Percentiles rank a stretch among this genome's conserved stretches.
Evolutionary conservation across 495 filamentous ascomycete genomes (phyloP).

Genomic region (Penicillium paxilli): DNA sequence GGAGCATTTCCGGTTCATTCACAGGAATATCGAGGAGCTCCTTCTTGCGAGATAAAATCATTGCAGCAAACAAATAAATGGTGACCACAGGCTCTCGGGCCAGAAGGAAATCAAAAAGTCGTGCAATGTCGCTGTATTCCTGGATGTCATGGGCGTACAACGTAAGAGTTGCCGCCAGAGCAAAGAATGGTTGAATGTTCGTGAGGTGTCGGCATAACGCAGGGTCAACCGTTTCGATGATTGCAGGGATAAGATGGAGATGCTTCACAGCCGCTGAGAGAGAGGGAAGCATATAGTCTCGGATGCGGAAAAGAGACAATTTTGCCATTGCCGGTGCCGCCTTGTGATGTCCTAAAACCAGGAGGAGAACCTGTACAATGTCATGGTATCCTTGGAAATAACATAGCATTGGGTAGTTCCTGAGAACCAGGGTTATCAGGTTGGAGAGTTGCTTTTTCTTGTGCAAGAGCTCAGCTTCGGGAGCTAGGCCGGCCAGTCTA

Average conservation of each 20-base stretch:
- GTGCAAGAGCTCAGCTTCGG: constrained; percentile 58
- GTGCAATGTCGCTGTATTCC: constrained; percentile 80
- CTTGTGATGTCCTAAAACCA: constrained; percentile 69
- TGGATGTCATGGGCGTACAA: constrained; percentile 96
- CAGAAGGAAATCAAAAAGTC: constrained; percentile 88
- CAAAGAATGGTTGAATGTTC: constrained; percentile 83
- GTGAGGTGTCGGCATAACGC: constrained; percentile 70
- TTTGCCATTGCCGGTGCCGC: constrained; percentile 62
- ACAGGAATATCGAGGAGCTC: constrained; percentile 79
- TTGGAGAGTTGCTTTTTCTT: constrained; percentile 72
- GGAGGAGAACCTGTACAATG: constrained; percentile 92
- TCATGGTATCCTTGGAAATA: constrained; percentile 99
- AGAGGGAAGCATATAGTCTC: constrained; percentile 96
- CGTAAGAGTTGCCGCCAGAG: constrained; percentile 84
- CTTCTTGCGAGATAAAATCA: constrained; percentile 73
- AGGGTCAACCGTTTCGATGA: constrained; percentile 69
- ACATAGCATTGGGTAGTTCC: constrained; percentile 79
- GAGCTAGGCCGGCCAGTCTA: constrained; percentile 11
- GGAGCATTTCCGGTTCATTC: constrained; percentile 93
- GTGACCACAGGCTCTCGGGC: constrained; percentile 81
- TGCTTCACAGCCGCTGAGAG: constrained; percentile 80
- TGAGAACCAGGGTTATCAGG: constrained; percentile 74
- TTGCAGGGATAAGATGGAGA: constrained; percentile 78
- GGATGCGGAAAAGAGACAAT: constrained; percentile 83
- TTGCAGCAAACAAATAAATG: constrained; percentile 89